Evolutionary conservation across 129 eudicot species (phyloP).

Genomic region (Helichrysum umbraculigerum): DNA sequence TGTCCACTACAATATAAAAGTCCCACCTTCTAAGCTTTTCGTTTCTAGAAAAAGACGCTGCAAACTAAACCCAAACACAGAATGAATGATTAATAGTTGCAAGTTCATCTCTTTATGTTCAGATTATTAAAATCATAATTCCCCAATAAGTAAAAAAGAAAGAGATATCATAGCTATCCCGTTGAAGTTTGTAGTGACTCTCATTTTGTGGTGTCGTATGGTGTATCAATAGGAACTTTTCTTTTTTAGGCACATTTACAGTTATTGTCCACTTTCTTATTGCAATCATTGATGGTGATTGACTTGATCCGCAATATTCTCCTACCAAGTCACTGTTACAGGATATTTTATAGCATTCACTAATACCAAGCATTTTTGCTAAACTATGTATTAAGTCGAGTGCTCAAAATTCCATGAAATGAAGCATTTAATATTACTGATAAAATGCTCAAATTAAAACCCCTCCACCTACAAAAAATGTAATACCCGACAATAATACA

Average conservation of each 20-base stretch:
- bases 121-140: not conserved
- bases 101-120: constrained; percentile 7
- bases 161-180: not conserved
- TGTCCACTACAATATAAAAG: constrained; percentile 11
- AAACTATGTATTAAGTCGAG: not conserved
- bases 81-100: not conserved
- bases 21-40: constrained; percentile 14
- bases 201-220: constrained; percentile 1
- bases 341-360: not conserved
- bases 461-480: not conserved
- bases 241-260: not conserved
- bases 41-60: constrained; percentile 15
- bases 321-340: constrained; percentile 15
- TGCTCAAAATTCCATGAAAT: constrained; percentile 7
- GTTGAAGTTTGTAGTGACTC: constrained; percentile 2
- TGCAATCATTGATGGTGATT: constrained; percentile 14
- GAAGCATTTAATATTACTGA: not conserved
- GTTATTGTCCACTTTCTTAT: constrained; percentile 1
- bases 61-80: not conserved
- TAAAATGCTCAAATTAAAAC: not conserved
- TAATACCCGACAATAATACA: not conserved
- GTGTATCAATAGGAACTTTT: not conserved
- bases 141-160: constrained; percentile 4
- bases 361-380: constrained; percentile 1
- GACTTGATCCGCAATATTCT: constrained; percentile 7